phyloP scores from a whole-genome alignment of 352 stramenopile genomes.

The Lagenidium sp. region DNA sequence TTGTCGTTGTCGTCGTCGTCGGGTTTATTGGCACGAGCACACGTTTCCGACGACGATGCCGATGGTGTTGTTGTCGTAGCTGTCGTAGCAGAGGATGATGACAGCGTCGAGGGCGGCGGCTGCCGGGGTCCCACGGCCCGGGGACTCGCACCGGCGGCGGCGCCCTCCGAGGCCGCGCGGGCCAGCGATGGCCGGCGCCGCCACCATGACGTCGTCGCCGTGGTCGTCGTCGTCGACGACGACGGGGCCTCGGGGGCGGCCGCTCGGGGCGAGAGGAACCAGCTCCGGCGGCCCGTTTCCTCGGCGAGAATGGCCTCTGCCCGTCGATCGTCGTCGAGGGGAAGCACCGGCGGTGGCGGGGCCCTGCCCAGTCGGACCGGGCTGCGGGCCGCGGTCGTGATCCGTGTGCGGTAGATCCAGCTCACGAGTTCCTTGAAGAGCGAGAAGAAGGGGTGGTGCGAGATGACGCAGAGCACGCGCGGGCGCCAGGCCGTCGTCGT shows the following conservation, averaged over 20 bases:
- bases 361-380: too few relatives aligned
- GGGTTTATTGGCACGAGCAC: too few relatives aligned
- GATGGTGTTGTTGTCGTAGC: too few relatives aligned
- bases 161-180: conserved; percentile 5
- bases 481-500: conserved; percentile 23
- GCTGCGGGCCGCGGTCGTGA: conserved; percentile 17
- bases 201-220: too few relatives aligned
- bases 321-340: too few relatives aligned
- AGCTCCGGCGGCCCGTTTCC: conserved; percentile 31
- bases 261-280: conserved; percentile 41
- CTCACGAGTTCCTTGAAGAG: conserved; percentile 73
- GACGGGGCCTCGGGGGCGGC: not conserved
- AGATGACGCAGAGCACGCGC: conserved; percentile 68
- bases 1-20: not conserved
- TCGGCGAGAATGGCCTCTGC: conserved; percentile 35
- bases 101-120: too few relatives aligned
- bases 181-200: not conserved
- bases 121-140: not conserved
- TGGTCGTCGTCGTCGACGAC: not conserved
- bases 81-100: too few relatives aligned
- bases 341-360: too few relatives aligned
- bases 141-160: too few relatives aligned
- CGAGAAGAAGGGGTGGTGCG: conserved; percentile 73
- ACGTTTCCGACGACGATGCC: too few relatives aligned
- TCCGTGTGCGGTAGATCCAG: conserved; percentile 46